Conservation (phyloP, 345 rosid species). For the Gossypium turneri region DNA sequence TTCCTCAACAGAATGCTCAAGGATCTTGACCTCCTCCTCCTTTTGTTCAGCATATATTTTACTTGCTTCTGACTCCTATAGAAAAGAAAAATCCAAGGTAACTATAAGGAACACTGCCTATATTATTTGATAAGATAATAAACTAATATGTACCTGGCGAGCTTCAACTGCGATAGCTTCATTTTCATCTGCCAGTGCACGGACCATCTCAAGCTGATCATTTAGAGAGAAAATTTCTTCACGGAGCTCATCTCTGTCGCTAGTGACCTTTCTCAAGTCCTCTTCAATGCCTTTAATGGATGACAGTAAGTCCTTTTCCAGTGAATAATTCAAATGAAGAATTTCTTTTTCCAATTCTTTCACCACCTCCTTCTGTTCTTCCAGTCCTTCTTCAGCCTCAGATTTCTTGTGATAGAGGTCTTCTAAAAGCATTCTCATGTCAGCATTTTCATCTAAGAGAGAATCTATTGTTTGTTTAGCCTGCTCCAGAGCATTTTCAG, state of each 20-base stretch:
- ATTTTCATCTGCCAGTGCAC: conserved; percentile 75
- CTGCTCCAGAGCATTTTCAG: conserved; percentile 56
- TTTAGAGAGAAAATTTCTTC: conserved; percentile 59
- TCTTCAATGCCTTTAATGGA: conserved; percentile 48
- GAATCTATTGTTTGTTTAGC: conserved; percentile 49
- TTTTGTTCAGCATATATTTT: conserved; percentile 73
- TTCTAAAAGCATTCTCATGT: conserved; percentile 54
- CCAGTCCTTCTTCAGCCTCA: conserved; percentile 65
- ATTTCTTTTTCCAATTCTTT: conserved; percentile 78
- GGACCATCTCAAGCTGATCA: conserved; percentile 61
- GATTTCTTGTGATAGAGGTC: conserved; percentile 59
- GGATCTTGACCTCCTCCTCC: conserved; percentile 86
- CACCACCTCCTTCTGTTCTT: conserved; percentile 64
- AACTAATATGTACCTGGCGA: conserved; percentile 49
- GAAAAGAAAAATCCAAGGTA: conserved; percentile 5
- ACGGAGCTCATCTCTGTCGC: conserved; percentile 57
- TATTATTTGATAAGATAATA: not conserved
- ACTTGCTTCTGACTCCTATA: conserved; percentile 75
- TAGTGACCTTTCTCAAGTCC: conserved; percentile 38
- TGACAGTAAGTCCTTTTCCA: conserved; percentile 41
- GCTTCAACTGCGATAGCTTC: conserved; percentile 83
- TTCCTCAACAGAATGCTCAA: conserved; percentile 83
- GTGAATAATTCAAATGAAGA: conserved; percentile 49
- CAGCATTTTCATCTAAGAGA: conserved; percentile 63
- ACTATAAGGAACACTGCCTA: not conserved